Percentiles rank a stretch among this genome's conserved stretches.
Conservation (phyloP, 257 asterid species). For the Scutellaria baicalensis region DNA sequence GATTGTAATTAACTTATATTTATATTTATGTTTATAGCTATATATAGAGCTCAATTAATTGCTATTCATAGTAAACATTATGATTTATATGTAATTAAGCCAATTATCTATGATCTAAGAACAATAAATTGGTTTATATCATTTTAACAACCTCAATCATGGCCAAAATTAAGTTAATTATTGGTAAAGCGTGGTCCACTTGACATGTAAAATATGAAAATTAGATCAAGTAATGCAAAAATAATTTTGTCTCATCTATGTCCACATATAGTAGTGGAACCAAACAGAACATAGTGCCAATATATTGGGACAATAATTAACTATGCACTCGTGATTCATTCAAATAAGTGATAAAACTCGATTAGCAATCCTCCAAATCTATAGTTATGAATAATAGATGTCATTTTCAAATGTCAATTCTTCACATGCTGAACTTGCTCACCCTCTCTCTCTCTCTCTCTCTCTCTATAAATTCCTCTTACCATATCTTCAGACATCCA, state of each 20-base stretch:
- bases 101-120: neutral
- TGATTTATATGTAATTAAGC: too few species aligned
- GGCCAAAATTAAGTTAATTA: neutral
- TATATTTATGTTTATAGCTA: too few species aligned
- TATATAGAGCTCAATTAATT: too few species aligned
- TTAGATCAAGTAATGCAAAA: neutral
- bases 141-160: neutral
- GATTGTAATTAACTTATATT: too few species aligned
- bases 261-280: neutral
- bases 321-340: too few species aligned
- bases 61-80: too few species aligned
- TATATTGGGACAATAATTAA: neutral
- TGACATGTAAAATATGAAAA: neutral
- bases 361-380: too few species aligned
- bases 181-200: slow-evolving; percentile 8
- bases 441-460: neutral
- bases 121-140: neutral
- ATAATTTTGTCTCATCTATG: neutral
- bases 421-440: neutral
- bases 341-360: too few species aligned
- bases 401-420: neutral
- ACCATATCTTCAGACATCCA: slow-evolving; percentile 7
- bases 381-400: neutral
- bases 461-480: slow-evolving; percentile 22
- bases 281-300: neutral